Percentiles rank a stretch among this genome's conserved stretches.
Evolutionary conservation across 2,329 filamentous ascomycete species (phyloP).

Genomic region (Apiospora koreana): DNA sequence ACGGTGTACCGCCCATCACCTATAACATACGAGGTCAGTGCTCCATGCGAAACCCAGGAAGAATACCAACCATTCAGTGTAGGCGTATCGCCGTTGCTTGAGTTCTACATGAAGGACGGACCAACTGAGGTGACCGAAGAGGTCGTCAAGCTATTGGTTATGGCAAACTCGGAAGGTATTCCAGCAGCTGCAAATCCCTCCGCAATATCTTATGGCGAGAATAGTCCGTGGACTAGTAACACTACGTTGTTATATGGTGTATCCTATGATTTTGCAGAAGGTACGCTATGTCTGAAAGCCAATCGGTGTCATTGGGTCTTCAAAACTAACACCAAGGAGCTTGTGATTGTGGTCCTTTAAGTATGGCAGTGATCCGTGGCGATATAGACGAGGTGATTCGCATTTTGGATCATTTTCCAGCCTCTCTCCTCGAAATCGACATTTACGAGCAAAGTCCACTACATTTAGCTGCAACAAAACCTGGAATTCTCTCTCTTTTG

Average conservation of each 20-base stretch:
- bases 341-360: slow-evolving; percentile 13
- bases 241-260: background rate
- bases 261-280: slow-evolving; percentile 12
- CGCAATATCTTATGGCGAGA: no score
- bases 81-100: no score
- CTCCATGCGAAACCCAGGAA: no score
- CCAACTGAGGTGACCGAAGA: background rate
- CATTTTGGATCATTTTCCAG: slow-evolving; percentile 11
- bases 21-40: background rate
- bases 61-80: background rate
- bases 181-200: background rate
- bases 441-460: slow-evolving; percentile 9
- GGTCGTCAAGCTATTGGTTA: background rate
- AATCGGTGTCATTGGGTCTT: no score
- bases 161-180: slow-evolving; percentile 5
- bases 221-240: no score
- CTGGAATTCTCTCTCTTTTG: slow-evolving; percentile 2
- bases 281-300: background rate
- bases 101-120: background rate
- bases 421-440: slow-evolving; percentile 9
- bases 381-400: slow-evolving; percentile 4
- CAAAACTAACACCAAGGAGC: slow-evolving; percentile 1
- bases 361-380: slow-evolving; percentile 13
- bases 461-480: slow-evolving; percentile 13
- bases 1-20: background rate